Conservation (phyloP, 2,329 filamentous ascomycete genomes). For the Albifimbria verrucaria region DNA sequence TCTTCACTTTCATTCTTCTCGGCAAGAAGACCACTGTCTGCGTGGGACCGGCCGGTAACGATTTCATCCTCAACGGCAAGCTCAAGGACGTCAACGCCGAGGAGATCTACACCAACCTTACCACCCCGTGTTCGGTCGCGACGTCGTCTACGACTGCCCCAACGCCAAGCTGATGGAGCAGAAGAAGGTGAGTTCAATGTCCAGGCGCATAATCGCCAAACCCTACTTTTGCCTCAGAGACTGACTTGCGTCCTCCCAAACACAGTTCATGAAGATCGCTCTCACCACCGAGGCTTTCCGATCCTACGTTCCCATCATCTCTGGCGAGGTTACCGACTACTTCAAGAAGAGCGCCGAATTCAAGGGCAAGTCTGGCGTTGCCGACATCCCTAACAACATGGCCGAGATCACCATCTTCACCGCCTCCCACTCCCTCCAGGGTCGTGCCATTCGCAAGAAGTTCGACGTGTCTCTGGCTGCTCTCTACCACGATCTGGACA, state of each 20-base stretch:
- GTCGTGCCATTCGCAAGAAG: slow-evolving; percentile 73
- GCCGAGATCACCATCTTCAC: slow-evolving; percentile 89
- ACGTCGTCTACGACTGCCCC: slow-evolving; percentile 88
- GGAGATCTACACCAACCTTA: slow-evolving; percentile 81
- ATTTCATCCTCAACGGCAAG: slow-evolving; percentile 90
- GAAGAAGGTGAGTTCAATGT: slow-evolving; percentile 66
- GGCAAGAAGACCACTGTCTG: slow-evolving; percentile 88
- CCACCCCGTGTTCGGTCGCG: slow-evolving; percentile 71
- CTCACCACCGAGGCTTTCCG: slow-evolving; percentile 72
- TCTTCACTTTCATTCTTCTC: slow-evolving; percentile 85
- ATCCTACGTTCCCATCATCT: slow-evolving; percentile 75
- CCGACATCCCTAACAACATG: slow-evolving; percentile 73
- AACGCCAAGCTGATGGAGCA: slow-evolving; percentile 94
- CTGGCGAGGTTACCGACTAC: slow-evolving; percentile 69
- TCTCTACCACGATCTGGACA: slow-evolving; percentile 85
- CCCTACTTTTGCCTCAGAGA: slow-evolving; percentile 11
- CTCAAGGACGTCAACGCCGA: slow-evolving; percentile 86
- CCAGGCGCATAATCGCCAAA: neutral
- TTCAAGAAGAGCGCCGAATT: slow-evolving; percentile 65
- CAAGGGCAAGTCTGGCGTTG: slow-evolving; percentile 64
- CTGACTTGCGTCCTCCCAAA: neutral
- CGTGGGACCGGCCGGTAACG: slow-evolving; percentile 77
- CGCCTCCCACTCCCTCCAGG: slow-evolving; percentile 80
- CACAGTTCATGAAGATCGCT: slow-evolving; percentile 75
- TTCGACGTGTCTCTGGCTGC: slow-evolving; percentile 79